phyloP scores from a whole-genome alignment of 2,329 filamentous ascomycete genomes.

The Ilyonectria mors-panacis region DNA sequence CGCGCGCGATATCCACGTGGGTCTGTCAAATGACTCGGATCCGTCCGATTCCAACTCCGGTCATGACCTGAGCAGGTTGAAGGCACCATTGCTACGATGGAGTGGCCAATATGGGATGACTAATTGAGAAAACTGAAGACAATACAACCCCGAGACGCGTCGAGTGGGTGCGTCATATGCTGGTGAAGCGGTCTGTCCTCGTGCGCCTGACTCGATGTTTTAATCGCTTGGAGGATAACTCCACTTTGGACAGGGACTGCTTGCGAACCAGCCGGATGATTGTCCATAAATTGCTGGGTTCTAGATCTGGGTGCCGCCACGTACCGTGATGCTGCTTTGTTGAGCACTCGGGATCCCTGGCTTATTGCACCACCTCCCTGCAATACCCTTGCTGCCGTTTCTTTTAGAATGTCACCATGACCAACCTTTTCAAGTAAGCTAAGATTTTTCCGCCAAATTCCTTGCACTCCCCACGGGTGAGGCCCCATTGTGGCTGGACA shows the following conservation, averaged over 20 bases:
- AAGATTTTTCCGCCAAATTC: no score
- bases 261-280: neutral
- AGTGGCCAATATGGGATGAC: neutral
- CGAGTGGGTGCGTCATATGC: neutral
- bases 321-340: neutral
- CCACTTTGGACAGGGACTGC: neutral
- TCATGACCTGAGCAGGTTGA: neutral
- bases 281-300: neutral
- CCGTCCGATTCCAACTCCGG: neutral
- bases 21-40: neutral
- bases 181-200: neutral
- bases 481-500: no score
- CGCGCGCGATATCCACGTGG: neutral
- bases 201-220: neutral
- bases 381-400: no score
- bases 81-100: neutral
- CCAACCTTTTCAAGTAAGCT: no score
- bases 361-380: no score
- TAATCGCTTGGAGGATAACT: neutral
- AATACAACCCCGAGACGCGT: neutral
- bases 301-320: neutral
- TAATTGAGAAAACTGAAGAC: neutral
- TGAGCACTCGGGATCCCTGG: no score
- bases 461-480: no score
- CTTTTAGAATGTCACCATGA: no score